Evolutionary conservation across 176 grass and related monocot species (phyloP), one percentile per base, ranked within the genome.

Genomic region (Eleusine coracana): DNA sequence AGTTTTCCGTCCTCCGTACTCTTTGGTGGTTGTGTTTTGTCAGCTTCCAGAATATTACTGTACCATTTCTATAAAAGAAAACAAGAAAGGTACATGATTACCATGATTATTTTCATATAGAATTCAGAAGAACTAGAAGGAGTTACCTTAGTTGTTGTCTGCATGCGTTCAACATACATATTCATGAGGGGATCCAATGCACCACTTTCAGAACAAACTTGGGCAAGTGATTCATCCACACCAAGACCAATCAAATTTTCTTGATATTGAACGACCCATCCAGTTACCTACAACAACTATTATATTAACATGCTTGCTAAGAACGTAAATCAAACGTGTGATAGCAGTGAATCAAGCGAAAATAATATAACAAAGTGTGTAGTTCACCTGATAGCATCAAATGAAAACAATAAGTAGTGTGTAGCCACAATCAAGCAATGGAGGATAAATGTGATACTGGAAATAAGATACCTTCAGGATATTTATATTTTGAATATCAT

Each of bases 151-250:
- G 97, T 99, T 88, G 97, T 94, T 88, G 89, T 89, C 82, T 96
- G 93, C 91, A 95, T 99, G 79, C 91, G 90, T 41, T 99, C 97
- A 78, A 99, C 89, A 83, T 99, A 99, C 80, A 94, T 94, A 86
- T 99, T 96, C 97, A 99, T 99, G 54, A 99, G 93, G 25, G 97
- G 97, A 84, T 99, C 97, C 86, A 99, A 73, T 70, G 97, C 97
- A 86, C 97, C 97, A 89, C 97, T 99, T 93, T 99, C 91, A 72
- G 97, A 99, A 85, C 93, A 96, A 92, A 99, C 97, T 96, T 99
- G 97, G 50, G 97, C 93, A 86, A 99, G 84, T 54, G 93, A 99
- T 50, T 99, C 93, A 68, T 94, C 97, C 83, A 99, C 97, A 79
- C 91, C 93, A 78, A 99, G 97, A 54, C 75, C 91, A 85, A 99